Conservation (phyloP, 2,329 filamentous ascomycete species). For the Huntiella decipiens region DNA sequence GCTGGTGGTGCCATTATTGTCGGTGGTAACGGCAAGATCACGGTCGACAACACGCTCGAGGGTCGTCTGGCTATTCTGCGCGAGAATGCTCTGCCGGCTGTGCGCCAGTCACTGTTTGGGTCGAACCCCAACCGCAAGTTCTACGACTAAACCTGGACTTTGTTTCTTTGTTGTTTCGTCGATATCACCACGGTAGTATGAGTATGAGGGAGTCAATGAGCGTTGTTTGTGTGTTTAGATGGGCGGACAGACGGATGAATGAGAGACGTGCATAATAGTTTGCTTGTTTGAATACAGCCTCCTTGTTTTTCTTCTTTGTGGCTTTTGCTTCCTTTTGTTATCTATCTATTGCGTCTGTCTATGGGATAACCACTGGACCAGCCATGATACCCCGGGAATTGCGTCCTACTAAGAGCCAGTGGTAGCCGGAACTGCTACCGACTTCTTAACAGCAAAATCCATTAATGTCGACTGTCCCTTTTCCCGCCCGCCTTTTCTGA, state of each 20-base stretch:
- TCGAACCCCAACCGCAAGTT: slow-evolving; percentile 93
- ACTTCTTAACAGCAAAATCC: slow-evolving; percentile 22
- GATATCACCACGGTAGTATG: too few relatives aligned
- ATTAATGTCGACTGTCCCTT: slow-evolving; percentile 32
- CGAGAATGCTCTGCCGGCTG: slow-evolving; percentile 62
- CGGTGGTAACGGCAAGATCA: slow-evolving; percentile 77
- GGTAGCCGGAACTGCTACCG: neutral
- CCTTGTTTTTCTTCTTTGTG: neutral
- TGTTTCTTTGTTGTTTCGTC: too few relatives aligned
- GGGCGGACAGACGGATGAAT: too few relatives aligned
- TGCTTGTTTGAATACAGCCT: neutral
- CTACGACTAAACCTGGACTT: slow-evolving; percentile 45
- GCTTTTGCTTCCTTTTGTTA: neutral
- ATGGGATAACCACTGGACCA: too few relatives aligned
- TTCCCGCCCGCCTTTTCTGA: slow-evolving; percentile 14
- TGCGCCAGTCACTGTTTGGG: slow-evolving; percentile 76
- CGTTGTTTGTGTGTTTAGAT: too few relatives aligned
- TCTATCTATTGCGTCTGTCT: neutral
- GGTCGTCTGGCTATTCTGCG: slow-evolving; percentile 73
- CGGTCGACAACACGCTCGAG: slow-evolving; percentile 97
- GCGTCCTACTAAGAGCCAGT: too few relatives aligned
- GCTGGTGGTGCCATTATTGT: slow-evolving; percentile 67
- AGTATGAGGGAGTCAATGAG: too few relatives aligned
- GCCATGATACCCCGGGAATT: too few relatives aligned
- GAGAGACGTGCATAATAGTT: too few relatives aligned